Base-by-base conservation (phyloP, 1,284 basidiomycete species). In the Apiotrichum gracile region DNA sequence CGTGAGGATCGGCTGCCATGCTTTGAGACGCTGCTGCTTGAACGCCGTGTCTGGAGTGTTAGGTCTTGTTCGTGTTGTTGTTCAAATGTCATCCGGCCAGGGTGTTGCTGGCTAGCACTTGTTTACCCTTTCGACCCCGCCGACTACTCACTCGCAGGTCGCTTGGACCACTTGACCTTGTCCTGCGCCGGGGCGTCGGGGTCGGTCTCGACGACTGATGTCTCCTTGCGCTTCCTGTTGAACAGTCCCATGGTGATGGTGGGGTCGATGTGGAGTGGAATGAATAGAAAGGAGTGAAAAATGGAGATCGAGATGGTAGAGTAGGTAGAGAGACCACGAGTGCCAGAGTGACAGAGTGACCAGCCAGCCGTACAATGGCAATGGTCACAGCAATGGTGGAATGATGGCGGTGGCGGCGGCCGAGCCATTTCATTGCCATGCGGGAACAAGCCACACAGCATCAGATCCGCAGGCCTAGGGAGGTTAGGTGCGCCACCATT, bases 1-100 rank as follows among this genome's bases (percentile, higher is more conserved):
- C 0, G 94, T 97, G 39, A 98, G 82, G 70, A 99, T 97, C 19
- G 96, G 96, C 80, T 99, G 96, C 96, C 96, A 99, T 67, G 96
- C 96, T 78, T 97, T 97, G 70, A 99, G 83, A 53, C 96, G 88
- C 77, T 99, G 96, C 75, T 99, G 96, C 78, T 97, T 97, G 83
- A 97, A 97, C 41, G 94, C 94, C 48, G 94, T 98, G 77, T 97
- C 91, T 83, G 67, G 40, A 5, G 44, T 54, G 25, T 39, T 22
- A 34, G 41, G 29, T 41, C 37, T 21, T 21, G 14, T 3, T 5
- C 24, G 27, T 41, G 47, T 16, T 35, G 34, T 25, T 41, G 17
- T 31, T 49, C 25, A 44, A 54, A 49, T n/a, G n/a, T n/a, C n/a
- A n/a, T n/a, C n/a, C n/a, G n/a, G n/a, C n/a, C n/a, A n/a, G n/a